Evolutionary conservation across 2,329 filamentous ascomycete genomes (phyloP).

Genomic region (Chalaropsis ovoidea): DNA sequence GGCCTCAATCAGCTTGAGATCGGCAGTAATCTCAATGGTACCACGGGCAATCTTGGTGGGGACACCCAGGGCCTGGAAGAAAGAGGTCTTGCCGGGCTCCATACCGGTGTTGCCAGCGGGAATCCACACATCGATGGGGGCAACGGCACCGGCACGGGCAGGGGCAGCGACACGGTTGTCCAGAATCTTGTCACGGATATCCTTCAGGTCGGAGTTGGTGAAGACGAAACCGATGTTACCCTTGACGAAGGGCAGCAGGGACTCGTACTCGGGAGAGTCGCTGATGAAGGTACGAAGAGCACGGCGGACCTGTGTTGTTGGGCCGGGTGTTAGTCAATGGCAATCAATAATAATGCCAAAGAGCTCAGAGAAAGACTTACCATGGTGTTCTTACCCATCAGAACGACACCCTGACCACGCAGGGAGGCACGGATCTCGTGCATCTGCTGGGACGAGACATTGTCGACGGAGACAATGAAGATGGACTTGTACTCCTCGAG

Average conservation of each 20-base stretch:
- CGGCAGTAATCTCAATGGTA: constrained; percentile 99
- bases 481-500: constrained; percentile 94
- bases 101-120: constrained; percentile 99
- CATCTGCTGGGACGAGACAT: constrained; percentile 99
- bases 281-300: constrained; percentile 87
- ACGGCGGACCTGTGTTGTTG: constrained; percentile 76
- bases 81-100: constrained; percentile 99
- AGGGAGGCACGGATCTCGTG: constrained; percentile 96
- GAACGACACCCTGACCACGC: constrained; percentile 82
- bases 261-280: constrained; percentile 95
- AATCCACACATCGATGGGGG: constrained; percentile 84
- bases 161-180: constrained; percentile 95
- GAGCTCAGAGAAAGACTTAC: constrained; percentile 40
- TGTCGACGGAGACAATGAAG: constrained; percentile 97
- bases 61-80: constrained; percentile 99
- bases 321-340: constrained; percentile 10
- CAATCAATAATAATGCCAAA: no score
- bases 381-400: constrained; percentile 99
- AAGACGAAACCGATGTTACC: constrained; percentile 99
- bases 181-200: constrained; percentile 85
- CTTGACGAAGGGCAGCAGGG: constrained; percentile 88
- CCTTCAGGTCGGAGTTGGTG: constrained; percentile 94
- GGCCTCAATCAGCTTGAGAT: constrained; percentile 95
- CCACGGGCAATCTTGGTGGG: constrained; percentile 99
- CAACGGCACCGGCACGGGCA: constrained; percentile 93